A percentile compares a stretch with the other conserved stretches of the same genome.
Evolutionary conservation across 176 grass and related monocot species (phyloP).

Genomic region (Oryza glumipatula): DNA sequence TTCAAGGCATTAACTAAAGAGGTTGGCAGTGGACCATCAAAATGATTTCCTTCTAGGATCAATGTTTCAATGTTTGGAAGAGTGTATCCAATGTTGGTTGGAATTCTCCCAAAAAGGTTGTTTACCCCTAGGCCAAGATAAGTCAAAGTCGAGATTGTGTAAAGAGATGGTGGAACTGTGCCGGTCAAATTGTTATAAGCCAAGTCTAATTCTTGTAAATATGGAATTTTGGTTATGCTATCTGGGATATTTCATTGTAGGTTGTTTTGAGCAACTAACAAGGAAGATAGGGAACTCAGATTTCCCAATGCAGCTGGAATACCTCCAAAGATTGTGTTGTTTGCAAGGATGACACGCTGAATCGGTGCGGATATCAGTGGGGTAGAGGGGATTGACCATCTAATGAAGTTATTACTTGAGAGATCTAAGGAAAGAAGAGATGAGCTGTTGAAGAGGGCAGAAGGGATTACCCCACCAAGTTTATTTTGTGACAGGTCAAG

Average conservation of each 20-base stretch:
- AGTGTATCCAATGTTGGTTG: background rate
- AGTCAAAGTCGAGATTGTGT: background rate
- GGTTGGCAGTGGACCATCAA: conserved; percentile 7
- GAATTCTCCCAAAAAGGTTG: background rate
- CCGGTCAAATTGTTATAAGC: conserved; percentile 23
- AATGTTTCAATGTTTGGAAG: background rate
- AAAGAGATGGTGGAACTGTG: conserved; percentile 17
- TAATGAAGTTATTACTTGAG: background rate
- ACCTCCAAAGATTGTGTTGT: background rate
- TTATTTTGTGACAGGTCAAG: too few species aligned
- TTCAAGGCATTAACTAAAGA: conserved; percentile 16
- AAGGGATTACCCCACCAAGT: conserved; percentile 2
- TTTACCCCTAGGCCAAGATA: background rate
- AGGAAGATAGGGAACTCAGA: background rate
- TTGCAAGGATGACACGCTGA: background rate
- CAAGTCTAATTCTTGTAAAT: background rate
- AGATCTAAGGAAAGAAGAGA: conserved; percentile 1
- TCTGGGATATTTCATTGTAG: conserved; percentile 16
- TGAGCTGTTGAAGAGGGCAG: background rate
- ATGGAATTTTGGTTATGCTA: background rate
- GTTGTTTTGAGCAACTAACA: background rate
- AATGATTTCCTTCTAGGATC: background rate
- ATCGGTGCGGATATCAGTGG: background rate
- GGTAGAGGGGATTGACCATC: background rate
- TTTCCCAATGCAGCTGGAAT: conserved; percentile 34